Percentiles rank a stretch among this genome's conserved stretches.
phyloP scores from a whole-genome alignment of 1,139 yeast species.

The Eremothecium cymbalariae region DNA sequence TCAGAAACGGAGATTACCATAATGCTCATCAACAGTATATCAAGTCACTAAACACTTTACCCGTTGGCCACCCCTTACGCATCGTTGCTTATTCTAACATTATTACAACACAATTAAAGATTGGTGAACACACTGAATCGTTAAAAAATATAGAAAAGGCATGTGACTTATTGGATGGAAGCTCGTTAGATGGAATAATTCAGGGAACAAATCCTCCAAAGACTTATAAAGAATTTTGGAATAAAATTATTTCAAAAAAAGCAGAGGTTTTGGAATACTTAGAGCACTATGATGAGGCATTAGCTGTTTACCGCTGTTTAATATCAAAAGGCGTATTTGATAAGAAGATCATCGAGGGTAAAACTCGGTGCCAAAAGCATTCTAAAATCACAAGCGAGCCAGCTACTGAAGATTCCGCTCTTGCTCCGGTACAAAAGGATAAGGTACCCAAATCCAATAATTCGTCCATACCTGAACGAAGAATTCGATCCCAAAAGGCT shows the following conservation, averaged over 20 bases:
- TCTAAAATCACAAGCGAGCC: constrained; percentile 31
- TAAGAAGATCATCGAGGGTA: constrained; percentile 67
- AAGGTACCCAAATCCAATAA: too few relatives aligned
- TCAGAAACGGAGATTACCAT: constrained; percentile 74
- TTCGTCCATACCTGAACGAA: too few relatives aligned
- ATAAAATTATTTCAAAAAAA: constrained; percentile 55
- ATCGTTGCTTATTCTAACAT: constrained; percentile 71
- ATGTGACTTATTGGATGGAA: constrained; percentile 45
- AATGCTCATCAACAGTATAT: constrained; percentile 56
- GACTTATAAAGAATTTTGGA: constrained; percentile 60
- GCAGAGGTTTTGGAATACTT: constrained; percentile 81
- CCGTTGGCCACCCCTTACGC: constrained; percentile 55
- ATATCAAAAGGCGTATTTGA: constrained; percentile 62
- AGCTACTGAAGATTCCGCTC: too few relatives aligned
- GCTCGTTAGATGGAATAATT: constrained; percentile 26
- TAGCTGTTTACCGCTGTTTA: constrained; percentile 50
- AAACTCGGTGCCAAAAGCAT: constrained; percentile 63
- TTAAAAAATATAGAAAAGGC: constrained; percentile 50
- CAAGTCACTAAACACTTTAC: constrained; percentile 54
- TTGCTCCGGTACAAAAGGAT: too few relatives aligned
- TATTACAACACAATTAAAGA: constrained; percentile 57
- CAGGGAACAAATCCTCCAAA: constrained; percentile 46
- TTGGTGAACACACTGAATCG: constrained; percentile 68
- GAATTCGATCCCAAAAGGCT: too few relatives aligned
- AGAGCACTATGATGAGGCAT: constrained; percentile 61